Percentiles rank a stretch among this genome's conserved stretches.
Evolutionary conservation across 2,329 filamentous ascomycete species (phyloP).

Genomic region (Seiridium cupressi): DNA sequence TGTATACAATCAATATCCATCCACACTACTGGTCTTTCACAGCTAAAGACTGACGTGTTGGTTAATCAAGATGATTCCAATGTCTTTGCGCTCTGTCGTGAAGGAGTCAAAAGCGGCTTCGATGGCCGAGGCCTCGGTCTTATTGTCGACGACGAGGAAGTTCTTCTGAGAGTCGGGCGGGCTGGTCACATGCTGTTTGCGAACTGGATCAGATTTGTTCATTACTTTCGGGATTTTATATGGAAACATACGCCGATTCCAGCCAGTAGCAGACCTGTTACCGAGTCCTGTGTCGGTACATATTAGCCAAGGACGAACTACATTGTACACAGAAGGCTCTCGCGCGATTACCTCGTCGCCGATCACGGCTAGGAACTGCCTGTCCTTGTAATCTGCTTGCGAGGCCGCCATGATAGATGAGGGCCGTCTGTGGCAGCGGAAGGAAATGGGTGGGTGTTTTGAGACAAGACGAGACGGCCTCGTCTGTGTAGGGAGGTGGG

Average conservation of each 20-base stretch:
- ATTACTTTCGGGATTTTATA: too few relatives aligned
- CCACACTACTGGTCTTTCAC: not conserved
- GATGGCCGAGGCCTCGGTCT: slow-evolving; percentile 86
- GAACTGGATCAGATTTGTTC: not conserved
- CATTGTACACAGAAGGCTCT: not conserved
- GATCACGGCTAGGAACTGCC: slow-evolving; percentile 96
- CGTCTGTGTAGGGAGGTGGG: not conserved
- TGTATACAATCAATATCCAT: slow-evolving; percentile 36
- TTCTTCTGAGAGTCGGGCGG: slow-evolving; percentile 92
- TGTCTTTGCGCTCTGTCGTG: slow-evolving; percentile 88
- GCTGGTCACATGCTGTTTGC: slow-evolving; percentile 77
- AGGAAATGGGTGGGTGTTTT: not conserved
- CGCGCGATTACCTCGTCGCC: slow-evolving; percentile 77
- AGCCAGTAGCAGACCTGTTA: slow-evolving; percentile 91
- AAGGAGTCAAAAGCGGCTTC: slow-evolving; percentile 89
- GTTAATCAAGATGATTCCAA: slow-evolving; percentile 95
- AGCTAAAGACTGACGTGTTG: slow-evolving; percentile 70
- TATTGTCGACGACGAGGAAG: slow-evolving; percentile 92
- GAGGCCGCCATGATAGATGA: slow-evolving; percentile 39
- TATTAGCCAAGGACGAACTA: slow-evolving; percentile 7
- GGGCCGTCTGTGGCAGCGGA: not conserved
- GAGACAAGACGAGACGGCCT: not conserved
- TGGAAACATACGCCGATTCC: slow-evolving; percentile 74
- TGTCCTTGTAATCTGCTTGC: slow-evolving; percentile 69
- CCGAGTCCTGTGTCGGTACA: slow-evolving; percentile 68